Percentiles rank a stretch among this genome's conserved stretches.
phyloP scores from a whole-genome alignment of 768 basidiomycete genomes.

The Lactarius deliciosus region DNA sequence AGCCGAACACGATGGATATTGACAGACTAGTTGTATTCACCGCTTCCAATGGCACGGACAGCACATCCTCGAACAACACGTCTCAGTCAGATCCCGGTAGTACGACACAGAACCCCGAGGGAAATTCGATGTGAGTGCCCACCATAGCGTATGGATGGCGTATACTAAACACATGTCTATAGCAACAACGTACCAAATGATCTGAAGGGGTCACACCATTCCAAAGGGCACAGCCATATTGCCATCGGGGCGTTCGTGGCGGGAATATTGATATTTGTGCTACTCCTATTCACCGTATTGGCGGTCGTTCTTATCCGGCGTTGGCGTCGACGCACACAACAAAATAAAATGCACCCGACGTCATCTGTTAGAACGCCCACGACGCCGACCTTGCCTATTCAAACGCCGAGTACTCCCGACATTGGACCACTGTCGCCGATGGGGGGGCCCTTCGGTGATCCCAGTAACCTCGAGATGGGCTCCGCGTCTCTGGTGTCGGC shows the following conservation, averaged over 20 bases:
- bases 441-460: not conserved
- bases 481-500: no score
- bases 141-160: not conserved
- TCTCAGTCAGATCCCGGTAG: not conserved
- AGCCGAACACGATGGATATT: conserved; percentile 15
- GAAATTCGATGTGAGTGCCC: not conserved
- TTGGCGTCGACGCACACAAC: not conserved
- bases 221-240: not conserved
- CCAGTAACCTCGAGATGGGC: conserved; percentile 10
- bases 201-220: not conserved
- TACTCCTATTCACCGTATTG: conserved; percentile 9
- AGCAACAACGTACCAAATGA: not conserved
- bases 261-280: not conserved
- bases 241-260: conserved; percentile 2
- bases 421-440: not conserved
- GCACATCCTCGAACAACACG: not conserved
- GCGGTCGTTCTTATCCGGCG: conserved; percentile 17
- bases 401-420: not conserved
- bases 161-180: not conserved
- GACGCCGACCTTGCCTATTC: conserved; percentile 21
- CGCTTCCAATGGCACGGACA: conserved; percentile 3
- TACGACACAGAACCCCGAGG: not conserved
- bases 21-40: conserved; percentile 20
- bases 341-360: not conserved
- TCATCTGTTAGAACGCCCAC: not conserved